Evolutionary conservation across 2,329 filamentous ascomycete species (phyloP), one percentile per base, ranked within the genome.

Genomic region (Hansfordia pulvinata): DNA sequence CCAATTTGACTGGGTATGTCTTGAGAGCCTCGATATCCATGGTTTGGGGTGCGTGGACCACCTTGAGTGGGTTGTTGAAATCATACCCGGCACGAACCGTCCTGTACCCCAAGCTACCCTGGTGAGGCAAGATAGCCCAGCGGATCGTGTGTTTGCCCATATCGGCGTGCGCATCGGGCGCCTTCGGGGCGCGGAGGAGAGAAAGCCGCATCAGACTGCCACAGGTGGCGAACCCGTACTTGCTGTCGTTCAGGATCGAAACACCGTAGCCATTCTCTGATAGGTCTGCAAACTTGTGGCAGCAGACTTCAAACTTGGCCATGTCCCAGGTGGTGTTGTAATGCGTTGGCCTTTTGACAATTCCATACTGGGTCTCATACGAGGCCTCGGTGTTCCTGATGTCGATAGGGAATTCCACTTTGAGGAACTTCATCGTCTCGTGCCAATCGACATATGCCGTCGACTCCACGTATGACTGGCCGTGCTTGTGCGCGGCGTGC

Each of bases 251-350:
- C 32, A 96, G 66, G 35, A 96, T 81, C 3, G 82, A 88, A 6
- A 96, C 84, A 35, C 86, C 86, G 42, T 93, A 93, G 28, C 76
- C 78, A 43, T 81, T 64, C 52, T 94, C 86, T 0, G 80, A 88
- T 15, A 94, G 59, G 51, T 94, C 86, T 8, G 86, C 86, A 62
- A 83, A 94, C 49, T 86, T 88, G 60, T 94, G 86, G 50, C 81
- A 88, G 63, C 85, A 93, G 27, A 94, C 86, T 58, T 94, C 86
- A 42, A 94, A 94, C 45, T 93, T 93, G 44, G 86, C 86, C 85
- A 93, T 93, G 46, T 93, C 85, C 85, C 85, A 93, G 39, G 63
- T 79, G 3, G 90, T 98, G 58, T 98, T 98, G 67, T 94, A 96
- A 56, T 98, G 90, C 0, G 90, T 98, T 3, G 90, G 88, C 17